A percentile compares a stretch with the other conserved stretches of the same genome.
Conservation (phyloP, 2,329 filamentous ascomycete genomes). For the Diaporthe vexans region DNA sequence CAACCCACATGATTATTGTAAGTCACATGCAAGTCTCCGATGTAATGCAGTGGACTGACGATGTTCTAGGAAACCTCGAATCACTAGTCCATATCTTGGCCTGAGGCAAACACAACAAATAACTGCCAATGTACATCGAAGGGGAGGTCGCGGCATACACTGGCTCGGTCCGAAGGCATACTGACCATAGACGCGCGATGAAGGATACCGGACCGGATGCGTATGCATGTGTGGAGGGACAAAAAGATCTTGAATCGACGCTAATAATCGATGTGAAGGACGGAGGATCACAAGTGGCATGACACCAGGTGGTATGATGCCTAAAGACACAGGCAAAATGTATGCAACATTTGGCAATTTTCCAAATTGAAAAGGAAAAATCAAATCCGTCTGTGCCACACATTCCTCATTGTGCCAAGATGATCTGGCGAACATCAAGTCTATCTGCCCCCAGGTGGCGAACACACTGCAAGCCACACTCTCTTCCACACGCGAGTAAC, state of each 20-base stretch:
- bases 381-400: neutral
- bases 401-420: neutral
- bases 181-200: neutral
- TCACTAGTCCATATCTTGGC: neutral
- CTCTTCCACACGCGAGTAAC: neutral
- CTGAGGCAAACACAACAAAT: neutral
- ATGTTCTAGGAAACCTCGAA: neutral
- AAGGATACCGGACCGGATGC: neutral
- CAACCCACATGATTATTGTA: slow-evolving; percentile 37
- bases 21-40: neutral
- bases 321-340: neutral
- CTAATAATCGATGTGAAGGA: neutral
- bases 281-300: neutral
- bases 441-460: neutral
- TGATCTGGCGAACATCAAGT: neutral
- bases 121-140: neutral
- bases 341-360: neutral
- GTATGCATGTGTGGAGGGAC: neutral
- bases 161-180: neutral
- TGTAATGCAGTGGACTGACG: neutral
- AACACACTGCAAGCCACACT: slow-evolving; percentile 12
- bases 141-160: neutral
- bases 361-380: neutral
- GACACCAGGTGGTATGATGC: slow-evolving; percentile 2
- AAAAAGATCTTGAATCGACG: neutral